Evolutionary conservation across 108 stramenopile species (phyloP), one percentile per base, ranked within the genome.

Genomic region (Cylindrotheca closterium): DNA sequence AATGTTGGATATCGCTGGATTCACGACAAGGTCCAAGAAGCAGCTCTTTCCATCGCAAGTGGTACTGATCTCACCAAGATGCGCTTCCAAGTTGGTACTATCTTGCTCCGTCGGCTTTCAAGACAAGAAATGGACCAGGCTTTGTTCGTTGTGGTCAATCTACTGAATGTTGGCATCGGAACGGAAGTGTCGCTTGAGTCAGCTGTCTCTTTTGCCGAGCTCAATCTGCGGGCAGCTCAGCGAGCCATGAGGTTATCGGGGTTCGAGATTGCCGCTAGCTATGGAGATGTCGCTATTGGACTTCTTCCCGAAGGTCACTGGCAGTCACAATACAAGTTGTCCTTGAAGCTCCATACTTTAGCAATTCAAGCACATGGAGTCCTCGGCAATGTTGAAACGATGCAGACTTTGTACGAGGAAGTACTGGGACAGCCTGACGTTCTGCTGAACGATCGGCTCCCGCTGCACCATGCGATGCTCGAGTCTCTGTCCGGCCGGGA

Each of bases 21-120:
- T 2, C 74, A 75, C 53, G 74, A 75, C 37, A 56, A 68, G 33
- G 63, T 75, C 24, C 67, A 52, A 17, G 55, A 63, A 3, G 74
- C 66, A 26, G 74, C 74, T 2, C 2, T 47, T 12, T 51, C 51
- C 19, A 53, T 75, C 31, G 29, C 60, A 2, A 12, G 33, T 33
- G 32, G 42, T 0, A 29, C 31, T 23, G 50, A 63, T 25, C 51
- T 27, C 4, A 15, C 58, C 2, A 26, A 1, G 1, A 53, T n/a
- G n/a, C n/a, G n/a, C n/a, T n/a, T n/a, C n/a, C n/a, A n/a, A n/a
- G n/a, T n/a, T n/a, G n/a, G n/a, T n/a, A n/a, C n/a, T n/a, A n/a
- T n/a, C n/a, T n/a, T n/a, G n/a, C n/a, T n/a, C n/a, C n/a, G n/a
- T n/a, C n/a, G n/a, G n/a, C n/a, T n/a, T n/a, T n/a, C n/a, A n/a